Evolutionary conservation across 768 basidiomycete genomes (phyloP), one percentile per base, ranked within the genome.

Genomic region (Chalciporus pseudorubinellus): DNA sequence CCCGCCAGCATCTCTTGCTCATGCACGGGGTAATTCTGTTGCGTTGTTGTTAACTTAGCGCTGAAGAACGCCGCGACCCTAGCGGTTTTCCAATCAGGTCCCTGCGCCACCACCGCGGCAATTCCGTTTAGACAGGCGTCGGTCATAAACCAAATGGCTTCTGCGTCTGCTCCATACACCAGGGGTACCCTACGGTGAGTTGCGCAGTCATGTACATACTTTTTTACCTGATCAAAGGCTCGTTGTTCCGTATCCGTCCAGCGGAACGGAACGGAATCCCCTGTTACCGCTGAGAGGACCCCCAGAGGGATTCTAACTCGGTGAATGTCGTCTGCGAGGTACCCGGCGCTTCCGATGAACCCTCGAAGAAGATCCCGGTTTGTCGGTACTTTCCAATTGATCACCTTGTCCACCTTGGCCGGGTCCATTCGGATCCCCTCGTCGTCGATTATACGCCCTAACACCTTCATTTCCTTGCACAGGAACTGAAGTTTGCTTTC

Each of bases 371-470:
- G 7, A 7, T 24, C 24, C 4, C 24, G 24, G 24, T 24, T 24
- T 4, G 24, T 34, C 2, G 45, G 45, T 9, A 24, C 22, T 22
- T 46, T 46, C 45, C 45, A 46, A 31, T 46, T 71, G 1, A 63
- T 4, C 0, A 77, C 60, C 0, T 55, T 52, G 39, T 76, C 72
- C 0, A 79, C 73, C 46, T 77, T 79, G 31, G 71, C 56, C 0
- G 72, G 72, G 43, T 77, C 74, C 72, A 77, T 76, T 2, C 48
- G 44, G 34, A 78, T 74, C 0, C 76, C 75, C 0, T 68, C 24
- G 26, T 69, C 63, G 31, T 68, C 63, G 1, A 78, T 58, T 8
- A 74, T 54, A 13, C 64, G 67, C 0, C 74, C 74, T 0, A 76
- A 56, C 9, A 73, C 50, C 33, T 70, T 66, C 16, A 74, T 28